Conservation (phyloP, 768 basidiomycete species). For the Kwoniella heveanensis region DNA sequence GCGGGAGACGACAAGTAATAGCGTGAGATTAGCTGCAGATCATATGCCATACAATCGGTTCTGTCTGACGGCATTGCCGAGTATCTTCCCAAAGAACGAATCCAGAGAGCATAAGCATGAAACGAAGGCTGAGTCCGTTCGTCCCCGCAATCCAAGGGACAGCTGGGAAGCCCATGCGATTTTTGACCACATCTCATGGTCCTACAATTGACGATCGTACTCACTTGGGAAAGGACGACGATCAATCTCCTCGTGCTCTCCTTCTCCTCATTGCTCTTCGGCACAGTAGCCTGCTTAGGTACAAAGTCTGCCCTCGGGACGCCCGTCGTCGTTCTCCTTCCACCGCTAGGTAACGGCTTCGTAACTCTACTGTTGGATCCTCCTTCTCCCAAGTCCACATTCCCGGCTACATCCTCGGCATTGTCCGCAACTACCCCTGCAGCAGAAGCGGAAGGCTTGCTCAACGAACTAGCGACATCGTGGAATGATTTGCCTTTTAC, state of each 20-base stretch:
- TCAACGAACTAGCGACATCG: constrained; percentile 14
- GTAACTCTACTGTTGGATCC: constrained; percentile 31
- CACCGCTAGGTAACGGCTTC: constrained; percentile 41
- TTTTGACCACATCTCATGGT: no score
- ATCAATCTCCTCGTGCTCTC: constrained; percentile 68
- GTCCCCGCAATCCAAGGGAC: no score
- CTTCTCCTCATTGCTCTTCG: constrained; percentile 59
- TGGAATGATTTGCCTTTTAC: constrained; percentile 14
- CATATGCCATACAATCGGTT: no score
- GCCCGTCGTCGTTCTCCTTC: constrained; percentile 14
- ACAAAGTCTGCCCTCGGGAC: constrained; percentile 55
- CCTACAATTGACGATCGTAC: constrained; percentile 19
- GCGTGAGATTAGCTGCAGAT: no score
- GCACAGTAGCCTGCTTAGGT: constrained; percentile 77
- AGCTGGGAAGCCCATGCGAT: no score
- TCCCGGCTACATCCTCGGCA: constrained; percentile 17
- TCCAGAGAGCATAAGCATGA: no score
- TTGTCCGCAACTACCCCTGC: neutral
- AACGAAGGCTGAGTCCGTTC: no score
- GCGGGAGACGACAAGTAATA: neutral
- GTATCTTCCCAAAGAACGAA: no score
- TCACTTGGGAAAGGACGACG: constrained; percentile 68
- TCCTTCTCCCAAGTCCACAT: constrained; percentile 12
- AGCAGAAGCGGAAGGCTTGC: neutral
- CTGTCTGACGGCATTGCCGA: no score